Conservation (phyloP, 441 rosid genomes). For the Croton setiger region DNA sequence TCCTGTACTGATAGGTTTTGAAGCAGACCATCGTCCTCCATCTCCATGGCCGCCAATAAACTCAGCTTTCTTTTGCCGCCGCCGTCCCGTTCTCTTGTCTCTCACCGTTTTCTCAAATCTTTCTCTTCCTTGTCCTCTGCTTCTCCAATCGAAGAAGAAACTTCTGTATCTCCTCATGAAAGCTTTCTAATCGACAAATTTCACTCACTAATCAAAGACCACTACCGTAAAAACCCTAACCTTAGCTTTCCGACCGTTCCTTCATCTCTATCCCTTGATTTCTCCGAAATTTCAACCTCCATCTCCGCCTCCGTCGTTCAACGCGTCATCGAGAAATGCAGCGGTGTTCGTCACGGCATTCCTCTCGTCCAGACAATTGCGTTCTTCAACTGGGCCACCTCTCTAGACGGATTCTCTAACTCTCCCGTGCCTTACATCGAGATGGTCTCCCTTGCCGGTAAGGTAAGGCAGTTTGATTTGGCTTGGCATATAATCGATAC, state of each 20-base stretch:
- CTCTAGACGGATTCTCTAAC: constrained; percentile 30
- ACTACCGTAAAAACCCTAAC: constrained; percentile 70
- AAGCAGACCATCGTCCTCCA: neutral
- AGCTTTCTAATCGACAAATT: constrained; percentile 42
- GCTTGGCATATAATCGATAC: constrained; percentile 72
- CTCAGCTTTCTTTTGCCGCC: constrained; percentile 25
- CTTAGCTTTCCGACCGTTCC: constrained; percentile 39
- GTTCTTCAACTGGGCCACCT: constrained; percentile 82
- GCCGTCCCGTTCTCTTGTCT: constrained; percentile 22
- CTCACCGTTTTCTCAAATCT: constrained; percentile 25
- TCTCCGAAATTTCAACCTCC: constrained; percentile 50
- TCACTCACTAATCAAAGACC: constrained; percentile 64
- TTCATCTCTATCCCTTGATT: constrained; percentile 54
- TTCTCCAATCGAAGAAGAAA: constrained; percentile 13
- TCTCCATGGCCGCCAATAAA: constrained; percentile 41
- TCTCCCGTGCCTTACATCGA: constrained; percentile 67
- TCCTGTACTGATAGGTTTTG: neutral
- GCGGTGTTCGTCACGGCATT: constrained; percentile 70
- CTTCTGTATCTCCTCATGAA: constrained; percentile 45
- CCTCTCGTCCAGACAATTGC: constrained; percentile 64
- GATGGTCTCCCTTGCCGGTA: constrained; percentile 78
- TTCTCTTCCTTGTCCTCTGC: constrained; percentile 18
- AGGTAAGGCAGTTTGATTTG: constrained; percentile 67
- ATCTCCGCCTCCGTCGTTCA: constrained; percentile 47
- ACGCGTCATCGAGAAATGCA: constrained; percentile 58